A percentile compares a stretch with the other conserved stretches of the same genome.
Evolutionary conservation across 2,329 filamentous ascomycete species (phyloP).

Genomic region (Trematosphaeria pertusa): DNA sequence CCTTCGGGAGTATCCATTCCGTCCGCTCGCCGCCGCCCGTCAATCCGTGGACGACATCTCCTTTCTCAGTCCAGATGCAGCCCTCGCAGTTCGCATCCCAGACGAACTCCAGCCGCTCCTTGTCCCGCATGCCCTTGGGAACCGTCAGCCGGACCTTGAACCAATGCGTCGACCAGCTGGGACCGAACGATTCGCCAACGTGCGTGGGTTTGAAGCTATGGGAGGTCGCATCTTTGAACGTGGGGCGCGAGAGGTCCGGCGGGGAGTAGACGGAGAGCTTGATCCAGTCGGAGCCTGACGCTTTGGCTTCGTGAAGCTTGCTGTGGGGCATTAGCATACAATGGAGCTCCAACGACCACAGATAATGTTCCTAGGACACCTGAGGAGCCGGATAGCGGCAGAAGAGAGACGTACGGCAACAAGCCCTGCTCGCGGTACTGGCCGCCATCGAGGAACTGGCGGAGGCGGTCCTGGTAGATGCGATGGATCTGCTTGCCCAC

Average conservation of each 20-base stretch:
- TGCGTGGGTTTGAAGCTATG: slow-evolving; percentile 77
- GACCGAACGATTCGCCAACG: slow-evolving; percentile 83
- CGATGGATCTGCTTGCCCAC: slow-evolving; percentile 67
- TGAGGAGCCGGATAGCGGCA: too few species aligned
- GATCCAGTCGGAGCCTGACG: slow-evolving; percentile 75
- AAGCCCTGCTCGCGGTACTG: slow-evolving; percentile 76
- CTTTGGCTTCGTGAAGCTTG: slow-evolving; percentile 74
- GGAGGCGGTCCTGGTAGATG: slow-evolving; percentile 85
- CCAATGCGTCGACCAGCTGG: slow-evolving; percentile 98
- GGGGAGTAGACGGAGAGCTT: slow-evolving; percentile 87
- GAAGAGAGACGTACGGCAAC: slow-evolving; percentile 62
- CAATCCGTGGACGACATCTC: slow-evolving; percentile 88
- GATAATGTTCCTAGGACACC: too few species aligned
- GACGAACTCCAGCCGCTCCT: slow-evolving; percentile 89
- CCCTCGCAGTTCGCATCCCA: slow-evolving; percentile 97
- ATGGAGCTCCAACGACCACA: too few species aligned
- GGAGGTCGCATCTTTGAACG: slow-evolving; percentile 82
- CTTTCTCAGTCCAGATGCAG: slow-evolving; percentile 90
- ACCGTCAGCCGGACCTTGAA: slow-evolving; percentile 84
- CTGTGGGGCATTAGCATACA: slow-evolving; percentile 48
- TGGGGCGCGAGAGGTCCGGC: slow-evolving; percentile 78
- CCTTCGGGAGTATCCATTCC: slow-evolving; percentile 88
- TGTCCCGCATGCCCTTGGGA: slow-evolving; percentile 73
- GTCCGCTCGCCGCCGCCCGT: slow-evolving; percentile 87
- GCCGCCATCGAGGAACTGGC: slow-evolving; percentile 78